A percentile compares a stretch with the other conserved stretches of the same genome.
Conservation (phyloP, 176 grass and related monocot genomes). For the Raddia distichophylla region DNA sequence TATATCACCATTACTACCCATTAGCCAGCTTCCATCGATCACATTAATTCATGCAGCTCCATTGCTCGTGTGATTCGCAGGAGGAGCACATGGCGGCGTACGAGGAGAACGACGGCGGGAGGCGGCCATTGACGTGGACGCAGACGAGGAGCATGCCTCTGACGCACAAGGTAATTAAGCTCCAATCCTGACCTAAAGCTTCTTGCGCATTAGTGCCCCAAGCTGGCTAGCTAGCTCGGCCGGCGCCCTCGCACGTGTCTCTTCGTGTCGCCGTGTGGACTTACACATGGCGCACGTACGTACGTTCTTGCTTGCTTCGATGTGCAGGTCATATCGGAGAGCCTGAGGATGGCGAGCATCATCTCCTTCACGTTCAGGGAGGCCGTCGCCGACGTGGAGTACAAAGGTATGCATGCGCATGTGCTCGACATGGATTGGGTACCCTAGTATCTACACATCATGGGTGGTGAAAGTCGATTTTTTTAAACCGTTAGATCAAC, state of each 20-base stretch:
- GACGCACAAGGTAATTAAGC: conserved; percentile 42
- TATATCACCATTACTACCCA: too few relatives aligned
- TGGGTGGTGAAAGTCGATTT: background rate
- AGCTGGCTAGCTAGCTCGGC: background rate
- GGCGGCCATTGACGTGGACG: conserved; percentile 56
- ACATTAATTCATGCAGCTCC: background rate
- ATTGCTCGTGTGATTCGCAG: conserved; percentile 23
- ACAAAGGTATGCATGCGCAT: conserved; percentile 60
- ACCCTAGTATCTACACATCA: background rate
- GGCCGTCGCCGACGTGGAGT: conserved; percentile 67
- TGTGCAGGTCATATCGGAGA: conserved; percentile 67
- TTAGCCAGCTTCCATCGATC: background rate
- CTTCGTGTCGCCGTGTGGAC: background rate
- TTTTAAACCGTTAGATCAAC: background rate
- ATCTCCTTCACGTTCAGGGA: conserved; percentile 79
- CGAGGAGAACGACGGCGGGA: conserved; percentile 47
- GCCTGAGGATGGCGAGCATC: conserved; percentile 70
- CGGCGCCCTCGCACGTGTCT: background rate
- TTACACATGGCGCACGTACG: too few relatives aligned
- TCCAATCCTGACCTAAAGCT: background rate
- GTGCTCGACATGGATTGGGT: conserved; percentile 21
- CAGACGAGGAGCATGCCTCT: conserved; percentile 62
- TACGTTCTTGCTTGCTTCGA: background rate
- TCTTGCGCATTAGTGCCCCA: background rate
- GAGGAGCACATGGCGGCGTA: conserved; percentile 50